Base-by-base conservation (phyloP, 2,329 filamentous ascomycete genomes). In the Clonostachys rosea region DNA sequence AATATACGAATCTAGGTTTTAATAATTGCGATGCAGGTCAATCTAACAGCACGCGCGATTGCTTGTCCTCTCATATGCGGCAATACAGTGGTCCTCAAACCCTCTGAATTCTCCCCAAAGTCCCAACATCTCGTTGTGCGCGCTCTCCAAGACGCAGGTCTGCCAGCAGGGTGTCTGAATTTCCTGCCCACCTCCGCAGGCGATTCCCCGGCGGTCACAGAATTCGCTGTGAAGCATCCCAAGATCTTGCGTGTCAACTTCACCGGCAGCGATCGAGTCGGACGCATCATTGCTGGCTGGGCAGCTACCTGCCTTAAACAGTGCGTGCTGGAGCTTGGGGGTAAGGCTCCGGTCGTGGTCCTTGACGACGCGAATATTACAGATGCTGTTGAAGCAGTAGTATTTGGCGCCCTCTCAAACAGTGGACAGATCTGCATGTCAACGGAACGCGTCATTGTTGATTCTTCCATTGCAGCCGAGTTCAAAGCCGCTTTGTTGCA, bases 391-490 rank as follows among this genome's bases (percentile, higher is more conserved):
- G 66, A 72, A 47, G 74, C 76, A 49, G 80, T 79, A 48, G 73
- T 76, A 0, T 60, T 79, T 6, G 84, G 83, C 10, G 73, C 82
- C 0, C 84, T 86, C 7, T 16, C 40, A 12, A 16, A 16, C 5
- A 42, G 44, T 17, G 85, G 84, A 2, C 85, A 89, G 67, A 79
- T 88, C 42, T 89, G 85, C 68, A 87, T 88, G 84, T 74, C 76
- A 6, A 87, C 84, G 0, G 84, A 87, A 60, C 75, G 81, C 12
- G 78, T 86, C 11, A 49, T 71, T 14, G 63, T 70, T 11, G 61
- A 67, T 49, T 52, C 56, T 45, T 53, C 50, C 34, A 45, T 58
- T 16, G 43, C 48, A 3, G 35, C 39, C 5, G 49, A 44, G 11
- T 57, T 59, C 46, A 35, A 42, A 34, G n/a, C 13, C 3, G 24